Evolutionary conservation across 192 early-diverging fungal species (phyloP), one percentile per base, ranked within the genome.

Genomic region (Borealophlyctis nickersoniae): DNA sequence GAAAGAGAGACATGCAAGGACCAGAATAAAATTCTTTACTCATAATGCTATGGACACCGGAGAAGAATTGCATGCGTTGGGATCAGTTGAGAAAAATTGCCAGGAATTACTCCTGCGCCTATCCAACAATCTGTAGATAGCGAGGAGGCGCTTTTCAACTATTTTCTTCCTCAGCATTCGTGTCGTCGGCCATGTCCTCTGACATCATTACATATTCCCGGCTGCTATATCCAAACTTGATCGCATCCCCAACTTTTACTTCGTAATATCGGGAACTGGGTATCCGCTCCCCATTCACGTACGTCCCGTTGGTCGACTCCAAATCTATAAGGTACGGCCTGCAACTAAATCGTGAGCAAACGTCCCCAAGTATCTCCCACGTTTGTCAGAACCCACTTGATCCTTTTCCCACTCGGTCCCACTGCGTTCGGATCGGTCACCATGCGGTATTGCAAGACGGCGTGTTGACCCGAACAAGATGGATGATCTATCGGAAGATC

Each of bases 401-500:
- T 78, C 2, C 62, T 62, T 24, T 73, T 66, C 1, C 61, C 70
- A 1, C 69, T 30, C 29, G 84, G 71, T 0, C 83, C 81, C 31
- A 70, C 7, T n/a, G 75, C 56, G 52, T 87, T 73, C 0, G 63
- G 83, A 9, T 81, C 71, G 13, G 67, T 75, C 3, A 89, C 70
- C 51, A 84, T 87, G 49, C 93, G 85, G 71, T 81, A 96, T 70
- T 98, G 95, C 31, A 98, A 66, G 0, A 90, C 95, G 2, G 94
- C 92, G 65, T 98, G 95, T 73, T 98, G 95, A 60, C 88, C 90
- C 3, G 92, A 95, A 66, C 91, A 93, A 3, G 92, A 95, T 16
- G 92, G 94, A 61, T 98, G 95, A 74, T 98, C 95, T 2, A 91
- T 83, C 0, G 95, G 94, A 33, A 98, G 87, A 77, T 98, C 95